Conservation (phyloP, 1,284 basidiomycete genomes). For the Apiotrichum montevideense region DNA sequence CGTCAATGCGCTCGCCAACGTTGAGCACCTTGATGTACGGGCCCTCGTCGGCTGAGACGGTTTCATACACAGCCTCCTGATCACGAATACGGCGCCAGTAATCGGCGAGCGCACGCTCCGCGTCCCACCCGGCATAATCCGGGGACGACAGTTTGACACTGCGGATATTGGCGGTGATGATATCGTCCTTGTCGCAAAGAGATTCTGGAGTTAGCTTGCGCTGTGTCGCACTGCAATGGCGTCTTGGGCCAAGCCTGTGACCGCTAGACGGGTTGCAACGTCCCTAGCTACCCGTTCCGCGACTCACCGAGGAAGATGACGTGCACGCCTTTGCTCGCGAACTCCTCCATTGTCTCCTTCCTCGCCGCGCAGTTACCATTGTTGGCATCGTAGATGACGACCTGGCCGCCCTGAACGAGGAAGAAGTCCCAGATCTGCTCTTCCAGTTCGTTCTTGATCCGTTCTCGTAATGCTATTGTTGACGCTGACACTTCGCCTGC, state of each 20-base stretch:
- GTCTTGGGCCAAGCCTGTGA: background rate
- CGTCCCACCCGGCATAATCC: slow-evolving; percentile 89
- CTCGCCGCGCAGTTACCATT: slow-evolving; percentile 72
- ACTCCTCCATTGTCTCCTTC: slow-evolving; percentile 71
- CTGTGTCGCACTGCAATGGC: too few relatives aligned
- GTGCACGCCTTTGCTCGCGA: slow-evolving; percentile 75
- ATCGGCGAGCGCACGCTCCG: slow-evolving; percentile 82
- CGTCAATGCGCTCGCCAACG: slow-evolving; percentile 88
- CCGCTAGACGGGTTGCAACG: background rate
- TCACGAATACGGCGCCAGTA: slow-evolving; percentile 84
- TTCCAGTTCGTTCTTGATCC: slow-evolving; percentile 75
- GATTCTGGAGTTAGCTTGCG: slow-evolving; percentile 56
- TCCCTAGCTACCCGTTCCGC: background rate
- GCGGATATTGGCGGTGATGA: slow-evolving; percentile 89
- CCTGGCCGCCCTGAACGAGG: slow-evolving; percentile 68
- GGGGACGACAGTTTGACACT: slow-evolving; percentile 97
- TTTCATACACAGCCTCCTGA: slow-evolving; percentile 80
- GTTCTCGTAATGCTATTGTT: slow-evolving; percentile 68
- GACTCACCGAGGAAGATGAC: slow-evolving; percentile 81
- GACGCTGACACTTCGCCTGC: slow-evolving; percentile 68
- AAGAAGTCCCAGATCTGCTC: slow-evolving; percentile 86
- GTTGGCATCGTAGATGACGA: slow-evolving; percentile 99
- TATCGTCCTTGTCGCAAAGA: slow-evolving; percentile 78
- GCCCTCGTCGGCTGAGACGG: slow-evolving; percentile 56
- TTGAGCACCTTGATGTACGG: slow-evolving; percentile 96